phyloP scores from a whole-genome alignment of 306 rosid species.

The Geum urbanum region DNA sequence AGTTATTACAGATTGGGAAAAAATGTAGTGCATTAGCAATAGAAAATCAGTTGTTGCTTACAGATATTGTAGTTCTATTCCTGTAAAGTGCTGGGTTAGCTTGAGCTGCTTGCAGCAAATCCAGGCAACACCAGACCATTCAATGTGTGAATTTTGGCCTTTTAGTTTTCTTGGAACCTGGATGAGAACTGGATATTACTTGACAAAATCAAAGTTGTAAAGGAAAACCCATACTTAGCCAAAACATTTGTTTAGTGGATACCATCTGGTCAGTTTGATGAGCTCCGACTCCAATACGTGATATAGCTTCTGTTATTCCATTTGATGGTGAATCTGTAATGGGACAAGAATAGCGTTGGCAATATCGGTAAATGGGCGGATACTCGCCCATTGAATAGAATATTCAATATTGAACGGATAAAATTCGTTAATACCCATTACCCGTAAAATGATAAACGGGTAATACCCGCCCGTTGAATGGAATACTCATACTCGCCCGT shows the following conservation, averaged over 20 bases:
- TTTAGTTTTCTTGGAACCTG: slow-evolving; percentile 66
- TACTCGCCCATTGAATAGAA: no score
- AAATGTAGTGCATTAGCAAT: background rate
- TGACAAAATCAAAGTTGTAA: background rate
- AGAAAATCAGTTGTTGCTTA: slow-evolving; percentile 32
- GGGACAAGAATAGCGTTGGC: background rate
- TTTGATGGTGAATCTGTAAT: slow-evolving; percentile 42
- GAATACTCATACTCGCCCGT: no score
- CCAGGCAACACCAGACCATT: slow-evolving; percentile 71
- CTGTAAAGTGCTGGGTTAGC: slow-evolving; percentile 62
- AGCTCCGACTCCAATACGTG: slow-evolving; percentile 32
- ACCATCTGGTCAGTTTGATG: slow-evolving; percentile 52
- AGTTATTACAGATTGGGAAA: background rate
- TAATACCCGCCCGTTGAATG: no score
- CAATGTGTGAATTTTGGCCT: slow-evolving; percentile 54
- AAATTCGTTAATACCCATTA: no score
- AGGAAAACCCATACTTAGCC: slow-evolving; percentile 16
- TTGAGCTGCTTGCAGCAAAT: slow-evolving; percentile 74
- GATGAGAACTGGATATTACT: slow-evolving; percentile 19
- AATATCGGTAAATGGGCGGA: no score
- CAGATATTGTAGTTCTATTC: slow-evolving; percentile 52
- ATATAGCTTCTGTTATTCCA: slow-evolving; percentile 31
- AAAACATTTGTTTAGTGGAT: slow-evolving; percentile 12
- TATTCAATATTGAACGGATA: no score
- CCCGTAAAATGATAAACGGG: no score